These are phyloP conservation scores for Kentomonas sorsogonicus DNA, from an alignment of 208 protist species.

Conservation along the genomic window DNA sequence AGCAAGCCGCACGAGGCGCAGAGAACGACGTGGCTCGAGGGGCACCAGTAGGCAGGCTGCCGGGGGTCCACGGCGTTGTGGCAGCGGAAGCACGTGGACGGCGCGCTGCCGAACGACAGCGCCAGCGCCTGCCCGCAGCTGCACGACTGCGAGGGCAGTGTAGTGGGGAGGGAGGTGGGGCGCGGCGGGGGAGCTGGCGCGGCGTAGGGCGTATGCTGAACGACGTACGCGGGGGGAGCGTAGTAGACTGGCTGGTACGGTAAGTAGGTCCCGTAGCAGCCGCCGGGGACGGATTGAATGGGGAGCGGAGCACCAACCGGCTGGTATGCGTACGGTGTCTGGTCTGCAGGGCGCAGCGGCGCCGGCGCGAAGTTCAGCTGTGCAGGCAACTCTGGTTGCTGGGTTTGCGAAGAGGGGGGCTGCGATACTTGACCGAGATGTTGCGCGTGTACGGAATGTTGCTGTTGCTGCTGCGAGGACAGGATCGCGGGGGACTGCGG, in stretches of 20 bases:
- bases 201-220: neutral
- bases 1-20: conserved; percentile 24
- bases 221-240: no score
- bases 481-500: neutral
- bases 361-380: no score
- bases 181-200: neutral
- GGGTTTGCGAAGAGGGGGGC: no score
- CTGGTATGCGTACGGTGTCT: no score
- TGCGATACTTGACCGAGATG: no score
- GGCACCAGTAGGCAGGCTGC: conserved; percentile 40
- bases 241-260: no score
- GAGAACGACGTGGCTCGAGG: conserved; percentile 26
- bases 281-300: no score
- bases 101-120: conserved; percentile 22
- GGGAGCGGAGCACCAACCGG: no score
- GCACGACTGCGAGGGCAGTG: conserved; percentile 27
- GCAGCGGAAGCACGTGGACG: conserved; percentile 27
- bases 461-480: neutral
- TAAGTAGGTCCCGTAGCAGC: no score
- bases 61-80: conserved; percentile 11
- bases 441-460: neutral
- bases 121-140: conserved; percentile 33
- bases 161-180: conserved; percentile 20
- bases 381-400: no score
- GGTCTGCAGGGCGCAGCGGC: no score